Base-by-base conservation (phyloP, 768 basidiomycete genomes). In the Pholiota conissans region DNA sequence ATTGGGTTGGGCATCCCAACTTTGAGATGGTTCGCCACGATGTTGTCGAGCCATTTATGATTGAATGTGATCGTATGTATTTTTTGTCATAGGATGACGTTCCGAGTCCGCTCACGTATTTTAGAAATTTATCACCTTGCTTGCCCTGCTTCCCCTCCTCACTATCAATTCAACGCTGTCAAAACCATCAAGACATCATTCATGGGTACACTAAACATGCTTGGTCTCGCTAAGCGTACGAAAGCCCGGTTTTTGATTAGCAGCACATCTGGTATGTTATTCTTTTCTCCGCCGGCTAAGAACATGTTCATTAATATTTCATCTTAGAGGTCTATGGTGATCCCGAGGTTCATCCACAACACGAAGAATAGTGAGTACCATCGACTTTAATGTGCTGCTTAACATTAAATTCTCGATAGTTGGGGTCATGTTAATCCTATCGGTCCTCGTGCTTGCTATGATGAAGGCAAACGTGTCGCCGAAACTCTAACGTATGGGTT, bases 361-460 rank as follows among this genome's bases (percentile, higher is more conserved):
- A 78, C 56, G 95, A 98, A 73, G 94, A 97, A 69, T 96, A 96
- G 93, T 95, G 67, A 75, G 90, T 75, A 14, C 7, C 52, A 26
- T 54, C 14, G 49, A 56, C 39, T 30, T 45, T 49, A 48, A 42
- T 58, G 3, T 32, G 47, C 11, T 20, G 49, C 49, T 55, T 18
- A 47, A 32, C 30, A 32, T 32, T 40, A 34, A 61, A 32, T 63
- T 61, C 7, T 67, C 50, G 46, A 26, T 47, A 94, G 93, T 73
- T 97, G 95, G 95, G 95, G 95, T 47, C 89, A 98, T 73, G 97
- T 99, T 69, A 99, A 99, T 79, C 95, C 95, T 40, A 97, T 95
- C 65, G 97, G 97, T 22, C 92, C 93, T 58, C 91, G 97, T 60
- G 95, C 96, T n/a, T 99, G 97, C 74, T 99, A 99, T 70, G 97